phyloP scores from a whole-genome alignment of 306 rosid genomes.

The Cicer judaicum region DNA sequence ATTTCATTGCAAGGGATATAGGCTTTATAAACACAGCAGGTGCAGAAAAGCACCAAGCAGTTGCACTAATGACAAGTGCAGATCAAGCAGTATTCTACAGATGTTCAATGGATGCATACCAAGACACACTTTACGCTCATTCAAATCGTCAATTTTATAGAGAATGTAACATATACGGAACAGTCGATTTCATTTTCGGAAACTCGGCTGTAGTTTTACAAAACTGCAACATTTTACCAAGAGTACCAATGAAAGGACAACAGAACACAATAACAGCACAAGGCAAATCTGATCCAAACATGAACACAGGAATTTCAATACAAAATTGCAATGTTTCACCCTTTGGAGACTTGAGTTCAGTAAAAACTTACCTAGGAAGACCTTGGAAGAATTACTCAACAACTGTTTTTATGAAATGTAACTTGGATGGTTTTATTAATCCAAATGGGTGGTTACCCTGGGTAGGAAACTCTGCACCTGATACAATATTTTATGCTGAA shows the following conservation, averaged over 20 bases:
- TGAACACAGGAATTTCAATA: constrained; percentile 73
- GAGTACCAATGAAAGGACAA: constrained; percentile 61
- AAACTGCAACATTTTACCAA: constrained; percentile 63
- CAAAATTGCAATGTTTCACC: constrained; percentile 64
- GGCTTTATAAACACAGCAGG: constrained; percentile 77
- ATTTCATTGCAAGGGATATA: constrained; percentile 69
- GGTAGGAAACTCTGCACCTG: constrained; percentile 74
- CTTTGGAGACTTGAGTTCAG: constrained; percentile 55
- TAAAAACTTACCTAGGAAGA: constrained; percentile 75
- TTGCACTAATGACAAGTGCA: constrained; percentile 67
- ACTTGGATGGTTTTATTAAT: constrained; percentile 51
- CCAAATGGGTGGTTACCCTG: constrained; percentile 92
- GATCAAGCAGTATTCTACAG: constrained; percentile 71
- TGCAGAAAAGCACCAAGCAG: constrained; percentile 77
- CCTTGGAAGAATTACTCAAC: constrained; percentile 93
- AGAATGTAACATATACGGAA: constrained; percentile 71
- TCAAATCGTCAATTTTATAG: constrained; percentile 72
- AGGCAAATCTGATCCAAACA: constrained; percentile 76
- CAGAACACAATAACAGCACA: constrained; percentile 82
- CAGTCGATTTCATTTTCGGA: constrained; percentile 85
- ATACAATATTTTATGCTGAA: constrained; percentile 74
- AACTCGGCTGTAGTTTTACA: constrained; percentile 72
- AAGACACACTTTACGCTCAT: constrained; percentile 71
- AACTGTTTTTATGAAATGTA: constrained; percentile 58
- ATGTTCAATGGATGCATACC: constrained; percentile 66